Evolutionary conservation across 2,329 filamentous ascomycete species (phyloP), one percentile per base, ranked within the genome.

Genomic region (Aureobasidium pullulans): DNA sequence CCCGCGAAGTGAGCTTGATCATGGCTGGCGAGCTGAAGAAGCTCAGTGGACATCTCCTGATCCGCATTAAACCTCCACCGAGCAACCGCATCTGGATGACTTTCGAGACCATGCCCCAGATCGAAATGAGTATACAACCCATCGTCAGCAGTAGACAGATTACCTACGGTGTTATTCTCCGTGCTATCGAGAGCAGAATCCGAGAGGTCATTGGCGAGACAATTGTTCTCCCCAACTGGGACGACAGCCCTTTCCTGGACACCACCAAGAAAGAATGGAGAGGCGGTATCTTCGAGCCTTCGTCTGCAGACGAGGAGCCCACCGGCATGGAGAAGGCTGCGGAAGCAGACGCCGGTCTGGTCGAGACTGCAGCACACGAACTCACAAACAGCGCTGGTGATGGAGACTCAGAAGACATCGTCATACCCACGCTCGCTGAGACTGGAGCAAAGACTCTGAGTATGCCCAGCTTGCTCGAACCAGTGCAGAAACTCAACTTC

Each of bases 11-110:
- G 50, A 91, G 93, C 63, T 79, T 99, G 53, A 81, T 96, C 9
- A 81, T 99, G 37, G 90, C 94, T 3, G 89, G 91, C 3, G 87
- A 94, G 0, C 72, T 96, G 60, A 92, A 89, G 70, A 89, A 86
- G 66, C 77, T 97, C 1, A 89, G 95, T 67, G 94, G 94, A 0
- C 93, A 96, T 67, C 75, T 89, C 47, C 76, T 96, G 32, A 80
- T 96, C 67, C 88, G 90, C 68, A 86, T 97, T 72, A 99, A 99
- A 72, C 90, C 94, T 6, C 90, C 93, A 15, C 94, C 94, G 0
- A 96, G 91, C 72, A 99, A 99, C 71, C 84, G 94, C 42, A 73
- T 96, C n/a, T 99, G 94, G 94, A 84, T 97, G 65, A 87, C 91
- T 0, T 99, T 99, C 69, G 89, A 95, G 70, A 85, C 85, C n/a